Conservation (phyloP, 2,329 filamentous ascomycete genomes). For the Phialemoniopsis sp. region DNA sequence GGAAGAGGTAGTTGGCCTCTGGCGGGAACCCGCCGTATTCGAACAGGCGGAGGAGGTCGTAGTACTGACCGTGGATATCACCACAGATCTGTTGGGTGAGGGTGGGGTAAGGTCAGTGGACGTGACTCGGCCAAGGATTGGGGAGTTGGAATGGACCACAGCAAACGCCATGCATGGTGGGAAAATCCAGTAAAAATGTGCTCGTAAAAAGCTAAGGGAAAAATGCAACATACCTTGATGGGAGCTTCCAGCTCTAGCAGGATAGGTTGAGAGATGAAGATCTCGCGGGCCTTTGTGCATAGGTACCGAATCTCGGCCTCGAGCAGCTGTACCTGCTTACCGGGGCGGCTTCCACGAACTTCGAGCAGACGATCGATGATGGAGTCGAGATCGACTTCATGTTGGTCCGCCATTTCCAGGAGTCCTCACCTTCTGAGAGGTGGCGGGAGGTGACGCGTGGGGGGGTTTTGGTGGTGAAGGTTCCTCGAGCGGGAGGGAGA, state of each 20-base stretch:
- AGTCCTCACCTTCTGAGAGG: conserved; percentile 33
- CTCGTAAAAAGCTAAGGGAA: too few species aligned
- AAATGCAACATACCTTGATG: conserved; percentile 74
- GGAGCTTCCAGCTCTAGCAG: conserved; percentile 95
- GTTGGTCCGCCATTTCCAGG: conserved; percentile 56
- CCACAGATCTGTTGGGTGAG: conserved; percentile 75
- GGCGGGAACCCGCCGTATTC: conserved; percentile 98
- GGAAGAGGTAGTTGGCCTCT: conserved; percentile 98
- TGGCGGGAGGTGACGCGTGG: conserved; percentile 26
- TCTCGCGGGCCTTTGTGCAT: conserved; percentile 97
- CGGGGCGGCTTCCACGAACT: conserved; percentile 93
- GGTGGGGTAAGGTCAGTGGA: conserved; percentile 5
- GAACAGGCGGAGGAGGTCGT: conserved; percentile 93
- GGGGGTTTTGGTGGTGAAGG: conserved; percentile 12
- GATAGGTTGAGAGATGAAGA: conserved; percentile 99
- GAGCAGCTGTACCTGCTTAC: conserved; percentile 96
- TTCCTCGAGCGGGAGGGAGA: too few species aligned
- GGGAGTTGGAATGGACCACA: background rate
- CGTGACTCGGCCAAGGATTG: conserved; percentile 1
- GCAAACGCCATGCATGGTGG: too few species aligned
- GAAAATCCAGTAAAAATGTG: too few species aligned
- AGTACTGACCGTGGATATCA: conserved; percentile 99
- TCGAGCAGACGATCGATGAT: conserved; percentile 98
- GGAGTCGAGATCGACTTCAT: conserved; percentile 97
- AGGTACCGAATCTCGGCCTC: conserved; percentile 96